Evolutionary conservation across 345 rosid species (phyloP).

Genomic region (Brassica rapa): DNA sequence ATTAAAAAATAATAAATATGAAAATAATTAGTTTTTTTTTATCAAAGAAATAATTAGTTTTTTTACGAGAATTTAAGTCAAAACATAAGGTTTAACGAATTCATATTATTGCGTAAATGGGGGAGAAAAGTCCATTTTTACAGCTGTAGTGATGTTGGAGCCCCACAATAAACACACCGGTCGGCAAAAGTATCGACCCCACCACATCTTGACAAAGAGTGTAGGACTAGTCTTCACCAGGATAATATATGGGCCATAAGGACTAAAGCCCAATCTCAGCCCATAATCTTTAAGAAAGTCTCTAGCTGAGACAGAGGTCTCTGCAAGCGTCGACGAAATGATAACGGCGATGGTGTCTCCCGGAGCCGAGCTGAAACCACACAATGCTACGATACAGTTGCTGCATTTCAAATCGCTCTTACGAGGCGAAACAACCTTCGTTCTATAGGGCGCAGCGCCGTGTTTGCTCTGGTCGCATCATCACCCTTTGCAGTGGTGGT

Average conservation of each 20-base stretch:
- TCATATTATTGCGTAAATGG: constrained; percentile 7
- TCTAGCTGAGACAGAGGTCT: not conserved
- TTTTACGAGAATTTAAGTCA: not conserved
- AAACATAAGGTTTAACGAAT: not conserved
- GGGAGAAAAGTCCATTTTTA: constrained; percentile 13
- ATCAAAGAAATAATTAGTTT: too few relatives aligned
- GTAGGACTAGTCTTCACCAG: not conserved
- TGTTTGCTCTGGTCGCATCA: constrained; percentile 42
- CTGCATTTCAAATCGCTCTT: constrained; percentile 27
- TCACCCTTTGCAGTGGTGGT: constrained; percentile 32
- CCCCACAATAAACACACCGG: constrained; percentile 22
- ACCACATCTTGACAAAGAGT: constrained; percentile 13
- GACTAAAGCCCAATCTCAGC: constrained; percentile 20
- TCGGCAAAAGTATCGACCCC: constrained; percentile 21
- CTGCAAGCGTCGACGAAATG: constrained; percentile 5
- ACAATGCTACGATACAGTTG: constrained; percentile 44
- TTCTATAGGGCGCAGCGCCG: constrained; percentile 42
- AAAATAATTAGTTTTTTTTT: too few relatives aligned
- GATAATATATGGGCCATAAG: not conserved
- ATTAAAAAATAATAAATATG: not conserved
- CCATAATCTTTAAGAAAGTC: not conserved
- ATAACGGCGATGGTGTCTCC: constrained; percentile 34
- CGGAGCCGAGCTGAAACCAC: constrained; percentile 23
- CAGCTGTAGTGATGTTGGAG: constrained; percentile 17
- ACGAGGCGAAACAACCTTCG: constrained; percentile 45